Conservation (phyloP, 192 early-diverging fungal genomes). For the Coemansia sp. region DNA sequence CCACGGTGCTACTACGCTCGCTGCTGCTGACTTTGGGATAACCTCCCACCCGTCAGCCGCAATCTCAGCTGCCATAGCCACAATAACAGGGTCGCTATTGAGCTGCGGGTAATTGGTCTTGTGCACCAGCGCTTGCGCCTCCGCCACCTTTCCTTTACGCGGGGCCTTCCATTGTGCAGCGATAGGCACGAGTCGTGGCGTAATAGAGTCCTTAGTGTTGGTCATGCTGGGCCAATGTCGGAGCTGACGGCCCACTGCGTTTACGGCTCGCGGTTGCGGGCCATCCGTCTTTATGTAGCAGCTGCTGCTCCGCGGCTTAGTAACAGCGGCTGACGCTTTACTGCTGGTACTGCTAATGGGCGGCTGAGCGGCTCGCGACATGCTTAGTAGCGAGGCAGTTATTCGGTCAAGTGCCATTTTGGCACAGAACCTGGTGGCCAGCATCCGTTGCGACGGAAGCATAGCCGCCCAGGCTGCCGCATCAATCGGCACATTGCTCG, state of each 20-base stretch:
- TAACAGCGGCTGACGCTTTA: not conserved
- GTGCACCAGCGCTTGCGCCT: not conserved
- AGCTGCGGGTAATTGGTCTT: conserved; percentile 10
- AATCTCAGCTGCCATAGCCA: not conserved
- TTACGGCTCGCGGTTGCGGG: no score
- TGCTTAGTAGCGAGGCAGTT: not conserved
- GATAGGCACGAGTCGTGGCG: not conserved
- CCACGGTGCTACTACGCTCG: not conserved
- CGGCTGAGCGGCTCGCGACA: not conserved
- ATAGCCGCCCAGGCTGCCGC: conserved; percentile 20
- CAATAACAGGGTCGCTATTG: not conserved
- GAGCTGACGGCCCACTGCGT: not conserved
- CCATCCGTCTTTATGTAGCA: not conserved
- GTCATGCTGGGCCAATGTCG: not conserved
- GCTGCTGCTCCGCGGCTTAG: conserved; percentile 1
- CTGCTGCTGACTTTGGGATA: not conserved
- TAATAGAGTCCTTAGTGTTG: not conserved
- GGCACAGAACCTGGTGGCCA: conserved; percentile 24
- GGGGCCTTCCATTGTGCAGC: conserved; percentile 5
- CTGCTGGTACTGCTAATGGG: not conserved
- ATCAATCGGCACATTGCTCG: conserved; percentile 25
- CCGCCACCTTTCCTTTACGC: not conserved
- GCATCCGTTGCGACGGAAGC: conserved; percentile 11
- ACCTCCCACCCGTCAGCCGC: conserved; percentile 5
- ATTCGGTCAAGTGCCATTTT: conserved; percentile 20